These are phyloP conservation scores for Candida nanaspora DNA, from an alignment of 805 yeast genomes.

Conservation along the genomic window DNA sequence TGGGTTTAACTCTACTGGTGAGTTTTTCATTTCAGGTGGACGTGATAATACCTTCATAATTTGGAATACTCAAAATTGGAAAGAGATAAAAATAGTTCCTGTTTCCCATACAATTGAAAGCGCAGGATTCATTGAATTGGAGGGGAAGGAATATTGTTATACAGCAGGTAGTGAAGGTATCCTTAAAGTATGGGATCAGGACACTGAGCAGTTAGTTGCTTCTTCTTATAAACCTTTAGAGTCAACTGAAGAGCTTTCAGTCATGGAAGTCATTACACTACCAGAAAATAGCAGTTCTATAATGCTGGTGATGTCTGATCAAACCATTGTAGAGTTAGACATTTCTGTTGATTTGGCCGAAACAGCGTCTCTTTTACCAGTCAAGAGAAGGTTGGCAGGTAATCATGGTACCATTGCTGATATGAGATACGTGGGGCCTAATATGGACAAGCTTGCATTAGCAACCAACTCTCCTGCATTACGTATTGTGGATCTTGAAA, in stretches of 20 bases:
- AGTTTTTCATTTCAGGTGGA: constrained; percentile 69
- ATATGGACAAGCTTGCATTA: constrained; percentile 53
- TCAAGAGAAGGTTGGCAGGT: constrained; percentile 65
- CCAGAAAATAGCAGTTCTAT: constrained; percentile 27
- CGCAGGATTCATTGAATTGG: constrained; percentile 46
- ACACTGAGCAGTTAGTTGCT: constrained; percentile 39
- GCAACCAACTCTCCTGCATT: constrained; percentile 93
- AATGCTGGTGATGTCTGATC: constrained; percentile 70
- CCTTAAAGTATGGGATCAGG: constrained; percentile 57
- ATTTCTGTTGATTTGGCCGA: constrained; percentile 16
- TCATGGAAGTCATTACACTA: constrained; percentile 44
- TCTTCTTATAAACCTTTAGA: constrained; percentile 40
- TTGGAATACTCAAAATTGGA: constrained; percentile 47
- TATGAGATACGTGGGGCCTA: constrained; percentile 68
- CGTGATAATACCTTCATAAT: constrained; percentile 72
- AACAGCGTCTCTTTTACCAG: constrained; percentile 28
- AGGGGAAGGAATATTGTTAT: constrained; percentile 33
- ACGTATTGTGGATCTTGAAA: constrained; percentile 61
- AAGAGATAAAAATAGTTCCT: constrained; percentile 60
- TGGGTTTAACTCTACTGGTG: constrained; percentile 49
- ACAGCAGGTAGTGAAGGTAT: constrained; percentile 76
- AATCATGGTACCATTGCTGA: constrained; percentile 96
- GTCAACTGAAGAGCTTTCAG: constrained; percentile 66
- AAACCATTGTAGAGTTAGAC: constrained; percentile 46
- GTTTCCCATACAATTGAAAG: constrained; percentile 67